A percentile compares a stretch with the other conserved stretches of the same genome.
Conservation (phyloP, 2,329 filamentous ascomycete species). For the Penicillium sp. region DNA sequence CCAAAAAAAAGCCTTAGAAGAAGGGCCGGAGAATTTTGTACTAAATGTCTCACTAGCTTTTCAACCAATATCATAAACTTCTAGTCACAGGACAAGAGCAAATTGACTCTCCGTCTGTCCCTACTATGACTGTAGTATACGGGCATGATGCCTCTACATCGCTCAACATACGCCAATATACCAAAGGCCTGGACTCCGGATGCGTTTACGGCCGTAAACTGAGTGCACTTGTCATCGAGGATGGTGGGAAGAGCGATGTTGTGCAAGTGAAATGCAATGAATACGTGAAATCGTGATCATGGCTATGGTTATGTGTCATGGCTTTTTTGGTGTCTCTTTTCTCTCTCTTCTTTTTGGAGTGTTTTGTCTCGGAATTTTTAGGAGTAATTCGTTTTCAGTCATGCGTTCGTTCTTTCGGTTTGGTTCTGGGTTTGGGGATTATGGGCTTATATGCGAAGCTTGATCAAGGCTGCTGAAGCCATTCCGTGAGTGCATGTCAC, state of each 20-base stretch:
- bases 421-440: background rate
- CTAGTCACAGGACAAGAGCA: constrained; percentile 2
- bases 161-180: constrained; percentile 64
- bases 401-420: background rate
- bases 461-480: background rate
- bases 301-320: background rate
- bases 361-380: background rate
- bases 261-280: constrained; percentile 42
- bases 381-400: background rate
- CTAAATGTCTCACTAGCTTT: constrained; percentile 34
- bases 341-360: background rate
- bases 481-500: background rate
- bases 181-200: constrained; percentile 79
- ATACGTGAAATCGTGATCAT: constrained; percentile 20
- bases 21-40: background rate
- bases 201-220: constrained; percentile 74
- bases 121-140: constrained; percentile 69
- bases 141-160: constrained; percentile 79
- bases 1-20: background rate
- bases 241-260: constrained; percentile 40
- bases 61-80: constrained; percentile 42
- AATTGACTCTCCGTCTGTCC: constrained; percentile 24
- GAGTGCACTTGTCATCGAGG: constrained; percentile 72
- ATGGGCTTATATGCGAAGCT: background rate
- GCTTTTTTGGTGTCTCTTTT: constrained; percentile 1